Evolutionary conservation across 108 stramenopile genomes (phyloP), one percentile per base, ranked within the genome.

Genomic region (Bacterosira constricta): DNA sequence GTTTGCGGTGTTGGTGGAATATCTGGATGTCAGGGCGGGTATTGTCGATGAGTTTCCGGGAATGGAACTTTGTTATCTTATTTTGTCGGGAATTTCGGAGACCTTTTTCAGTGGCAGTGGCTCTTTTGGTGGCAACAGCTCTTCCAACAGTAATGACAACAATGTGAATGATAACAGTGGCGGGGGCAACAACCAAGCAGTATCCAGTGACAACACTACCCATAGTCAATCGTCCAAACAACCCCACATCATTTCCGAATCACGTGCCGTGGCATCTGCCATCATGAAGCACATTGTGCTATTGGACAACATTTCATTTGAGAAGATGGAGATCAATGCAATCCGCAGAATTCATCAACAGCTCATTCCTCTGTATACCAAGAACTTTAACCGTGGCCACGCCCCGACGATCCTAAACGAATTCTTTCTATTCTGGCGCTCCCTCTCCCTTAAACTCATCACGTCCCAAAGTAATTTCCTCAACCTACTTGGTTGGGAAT

Each of bases 401-500:
- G 12, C 75, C 59, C 41, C 56, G 65, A n/a, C n/a, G 11, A 65
- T 38, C 21, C 64, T 71, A 18, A 80, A 75, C 58, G 75, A 84
- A 47, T 89, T 89, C 56, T 85, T 89, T 69, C 55, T 62, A 3
- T 90, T 88, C 64, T 89, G 85, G 83, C 65, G 90, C 47, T 50
- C 34, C 17, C 46, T 92, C 7, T 70, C 75, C 39, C 58, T 83
- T 26, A 89, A 89, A 53, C 56, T 88, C 31, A 90, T 96, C 32
- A 85, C 83, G 10, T 89, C 88, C n/a, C 63, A 85, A 15, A 83
- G 81, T 13, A 71, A 92, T 11, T 90, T 88, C 8, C 72, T 93
- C 26, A 87, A 82, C 39, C 78, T 97, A n/a, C 86, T 87, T 66
- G 94, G 90, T 32, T 95, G 92, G 92, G 89, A 91, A 34, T 76